Conservation (phyloP, 768 basidiomycete species). For the Phaffia tasmanica region DNA sequence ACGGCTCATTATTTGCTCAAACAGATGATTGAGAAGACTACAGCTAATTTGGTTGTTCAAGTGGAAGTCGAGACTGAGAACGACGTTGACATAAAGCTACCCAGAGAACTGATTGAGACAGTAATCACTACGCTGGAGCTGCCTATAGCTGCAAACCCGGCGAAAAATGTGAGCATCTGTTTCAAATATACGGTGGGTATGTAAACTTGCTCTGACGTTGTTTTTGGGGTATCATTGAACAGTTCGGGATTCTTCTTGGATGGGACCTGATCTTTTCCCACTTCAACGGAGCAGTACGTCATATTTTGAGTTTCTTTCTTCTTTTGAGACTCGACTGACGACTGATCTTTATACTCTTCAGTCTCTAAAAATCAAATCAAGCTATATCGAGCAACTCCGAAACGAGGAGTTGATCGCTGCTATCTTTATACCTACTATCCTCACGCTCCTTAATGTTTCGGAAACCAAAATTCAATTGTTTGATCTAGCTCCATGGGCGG, state of each 20-base stretch:
- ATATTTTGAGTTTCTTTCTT: too few relatives aligned
- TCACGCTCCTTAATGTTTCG: slow-evolving; percentile 57
- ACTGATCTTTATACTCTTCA: slow-evolving; percentile 35
- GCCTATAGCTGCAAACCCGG: too few relatives aligned
- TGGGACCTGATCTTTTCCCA: slow-evolving; percentile 86
- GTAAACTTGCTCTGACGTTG: background rate
- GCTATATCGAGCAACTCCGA: slow-evolving; percentile 76
- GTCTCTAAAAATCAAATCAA: slow-evolving; percentile 76
- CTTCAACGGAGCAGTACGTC: slow-evolving; percentile 62
- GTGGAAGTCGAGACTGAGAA: slow-evolving; percentile 60
- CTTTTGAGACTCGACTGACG: background rate
- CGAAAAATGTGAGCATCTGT: too few relatives aligned
- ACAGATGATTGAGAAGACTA: slow-evolving; percentile 58
- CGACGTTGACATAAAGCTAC: slow-evolving; percentile 46
- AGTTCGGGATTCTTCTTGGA: slow-evolving; percentile 46
- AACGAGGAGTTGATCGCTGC: slow-evolving; percentile 53
- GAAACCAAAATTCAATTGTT: slow-evolving; percentile 49
- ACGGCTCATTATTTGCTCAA: slow-evolving; percentile 64
- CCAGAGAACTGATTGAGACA: slow-evolving; percentile 55
- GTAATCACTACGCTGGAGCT: slow-evolving; percentile 40
- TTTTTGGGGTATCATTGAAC: slow-evolving; percentile 33
- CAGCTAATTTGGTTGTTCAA: slow-evolving; percentile 76
- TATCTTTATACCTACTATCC: slow-evolving; percentile 59
- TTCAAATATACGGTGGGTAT: too few relatives aligned
- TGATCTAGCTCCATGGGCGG: slow-evolving; percentile 72